phyloP scores from a whole-genome alignment of 2,329 filamentous ascomycete genomes.

The Xylaria sp. region DNA sequence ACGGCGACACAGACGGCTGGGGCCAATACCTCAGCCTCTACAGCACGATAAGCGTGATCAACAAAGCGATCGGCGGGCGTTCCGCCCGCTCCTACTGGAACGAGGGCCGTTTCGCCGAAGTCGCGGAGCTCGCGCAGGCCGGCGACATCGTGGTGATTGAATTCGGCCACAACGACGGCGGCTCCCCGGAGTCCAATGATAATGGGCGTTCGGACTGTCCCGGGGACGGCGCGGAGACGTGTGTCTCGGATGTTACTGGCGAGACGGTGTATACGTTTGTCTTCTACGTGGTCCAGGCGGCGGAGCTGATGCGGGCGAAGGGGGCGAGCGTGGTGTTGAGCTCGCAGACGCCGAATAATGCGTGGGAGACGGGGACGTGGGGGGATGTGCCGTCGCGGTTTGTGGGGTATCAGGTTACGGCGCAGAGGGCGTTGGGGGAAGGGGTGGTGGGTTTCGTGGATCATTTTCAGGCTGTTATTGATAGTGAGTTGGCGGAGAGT shows the following conservation, averaged over 20 bases:
- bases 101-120: conserved; percentile 54
- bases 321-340: conserved; percentile 57
- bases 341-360: conserved; percentile 56
- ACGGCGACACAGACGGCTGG: conserved; percentile 46
- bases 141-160: conserved; percentile 64
- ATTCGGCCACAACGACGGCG: conserved; percentile 68
- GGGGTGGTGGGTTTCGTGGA: conserved; percentile 49
- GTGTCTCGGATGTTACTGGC: conserved; percentile 35
- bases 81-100: conserved; percentile 57
- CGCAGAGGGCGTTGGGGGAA: conserved; percentile 12
- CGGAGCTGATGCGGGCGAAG: conserved; percentile 39
- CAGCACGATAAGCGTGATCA: conserved; percentile 43
- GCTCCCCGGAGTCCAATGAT: conserved; percentile 46
- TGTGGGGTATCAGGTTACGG: conserved; percentile 42
- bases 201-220: conserved; percentile 57
- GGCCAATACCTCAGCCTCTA: conserved; percentile 52
- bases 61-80: conserved; percentile 57
- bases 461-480: conserved; percentile 49
- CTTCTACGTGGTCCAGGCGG: conserved; percentile 27
- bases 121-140: conserved; percentile 43
- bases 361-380: conserved; percentile 52
- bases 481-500: conserved; percentile 25
- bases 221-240: conserved; percentile 48
- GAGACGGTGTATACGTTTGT: conserved; percentile 31
- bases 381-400: conserved; percentile 46